Evolutionary conservation across 2,329 filamentous ascomycete genomes (phyloP), one percentile per base, ranked within the genome.

Genomic region (Aureobasidium sp.): DNA sequence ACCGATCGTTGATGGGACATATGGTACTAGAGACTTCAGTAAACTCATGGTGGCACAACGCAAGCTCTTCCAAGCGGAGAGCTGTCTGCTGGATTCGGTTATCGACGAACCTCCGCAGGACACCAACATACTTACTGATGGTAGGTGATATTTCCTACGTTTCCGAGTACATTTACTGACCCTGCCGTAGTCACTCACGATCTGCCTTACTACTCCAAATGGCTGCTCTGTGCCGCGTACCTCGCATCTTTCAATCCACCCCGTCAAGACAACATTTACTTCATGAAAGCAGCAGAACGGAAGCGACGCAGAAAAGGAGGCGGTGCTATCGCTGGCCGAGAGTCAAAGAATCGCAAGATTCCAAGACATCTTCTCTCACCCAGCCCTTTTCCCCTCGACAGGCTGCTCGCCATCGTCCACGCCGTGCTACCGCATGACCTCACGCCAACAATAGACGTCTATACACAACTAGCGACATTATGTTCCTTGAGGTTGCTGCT

Each of bases 191-290:
- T 73, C 15, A 67, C 73, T 1, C 79, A 80, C 64, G 75, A 79
- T 42, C 72, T 94, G 6, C 89, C 90, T 0, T 87, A 86, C 60
- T 88, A 87, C 55, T 87, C 89, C 2, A 87, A 89, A 44, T 82
- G 89, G 59, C 80, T 93, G 31, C 82, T 94, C 12, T 80, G 91
- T 29, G 85, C 89, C 39, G 87, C 89, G 3, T 94, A 94, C 74
- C 83, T 94, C 3, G 88, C 90, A 57, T 91, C 88, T 1, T 90
- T 90, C 79, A 94, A 92, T 72, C 84, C 87, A 15, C 77, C 87
- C 1, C 82, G 85, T n/a, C 84, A 89, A 70, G 90, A 94, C 72
- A 77, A 84, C 5, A 80, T 84, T 1, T 84, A 90, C 70, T 94
- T 94, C 78, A 90, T 88, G 67, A 90, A 89, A 14, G 82, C 84